Conservation (phyloP, 2,329 filamentous ascomycete species). For the Scedosporium boydii region DNA sequence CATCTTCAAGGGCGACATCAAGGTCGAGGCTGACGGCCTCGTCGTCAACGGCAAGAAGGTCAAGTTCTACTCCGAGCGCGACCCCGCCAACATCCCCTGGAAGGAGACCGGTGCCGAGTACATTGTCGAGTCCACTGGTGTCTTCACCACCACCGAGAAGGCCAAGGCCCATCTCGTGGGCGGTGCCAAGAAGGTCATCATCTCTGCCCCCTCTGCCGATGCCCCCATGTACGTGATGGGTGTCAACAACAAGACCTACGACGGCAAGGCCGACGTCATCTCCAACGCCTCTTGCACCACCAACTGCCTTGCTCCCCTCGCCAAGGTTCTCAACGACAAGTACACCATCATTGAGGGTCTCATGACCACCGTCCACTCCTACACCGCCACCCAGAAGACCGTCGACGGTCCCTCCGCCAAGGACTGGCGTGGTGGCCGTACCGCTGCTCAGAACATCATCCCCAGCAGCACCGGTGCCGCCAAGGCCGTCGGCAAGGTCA, state of each 20-base stretch:
- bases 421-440: constrained; percentile 99
- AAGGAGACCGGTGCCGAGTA: constrained; percentile 68
- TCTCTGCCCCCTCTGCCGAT: constrained; percentile 86
- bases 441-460: constrained; percentile 99
- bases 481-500: constrained; percentile 99
- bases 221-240: constrained; percentile 99
- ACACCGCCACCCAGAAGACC: constrained; percentile 99
- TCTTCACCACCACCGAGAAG: constrained; percentile 97
- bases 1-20: constrained; percentile 85
- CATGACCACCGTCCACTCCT: constrained; percentile 99
- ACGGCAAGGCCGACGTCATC: constrained; percentile 81
- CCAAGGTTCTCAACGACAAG: constrained; percentile 99
- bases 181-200: constrained; percentile 96
- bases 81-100: constrained; percentile 82
- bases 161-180: constrained; percentile 88
- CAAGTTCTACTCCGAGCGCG: constrained; percentile 15
- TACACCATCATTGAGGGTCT: constrained; percentile 96
- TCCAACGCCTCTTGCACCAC: constrained; percentile 99
- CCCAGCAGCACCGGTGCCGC: constrained; percentile 97
- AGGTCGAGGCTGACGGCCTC: constrained; percentile 61
- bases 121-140: constrained; percentile 56
- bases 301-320: constrained; percentile 98
- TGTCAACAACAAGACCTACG: constrained; percentile 94
- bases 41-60: constrained; percentile 84
- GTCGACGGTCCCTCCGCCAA: constrained; percentile 95